A percentile compares a stretch with the other conserved stretches of the same genome.
phyloP scores from a whole-genome alignment of 495 filamentous ascomycete species.

The Aspergillus sparsus region DNA sequence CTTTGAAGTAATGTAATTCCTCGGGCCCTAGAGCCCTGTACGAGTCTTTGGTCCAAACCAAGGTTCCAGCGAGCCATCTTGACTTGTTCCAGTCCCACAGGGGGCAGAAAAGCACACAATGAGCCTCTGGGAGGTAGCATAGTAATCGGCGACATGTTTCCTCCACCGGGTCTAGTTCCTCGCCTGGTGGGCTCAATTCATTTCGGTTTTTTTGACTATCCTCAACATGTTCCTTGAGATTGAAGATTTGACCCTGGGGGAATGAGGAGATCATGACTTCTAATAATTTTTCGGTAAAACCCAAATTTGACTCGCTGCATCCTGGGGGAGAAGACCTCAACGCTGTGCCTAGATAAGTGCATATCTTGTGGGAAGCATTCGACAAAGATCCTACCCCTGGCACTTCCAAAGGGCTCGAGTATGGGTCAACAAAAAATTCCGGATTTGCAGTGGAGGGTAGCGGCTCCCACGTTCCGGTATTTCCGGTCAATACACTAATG shows the following conservation, averaged over 20 bases:
- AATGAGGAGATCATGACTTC: conserved; percentile 11
- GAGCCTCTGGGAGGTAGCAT: conserved; percentile 47
- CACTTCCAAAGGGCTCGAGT: conserved; percentile 24
- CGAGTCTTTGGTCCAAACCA: conserved; percentile 57
- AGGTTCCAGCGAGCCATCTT: conserved; percentile 61
- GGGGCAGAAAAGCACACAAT: conserved; percentile 57
- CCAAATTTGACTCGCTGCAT: too few relatives aligned
- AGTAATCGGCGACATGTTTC: conserved; percentile 8
- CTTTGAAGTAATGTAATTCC: conserved; percentile 57
- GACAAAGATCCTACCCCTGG: conserved; percentile 29
- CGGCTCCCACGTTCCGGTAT: conserved; percentile 30
- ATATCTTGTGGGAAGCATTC: conserved; percentile 16
- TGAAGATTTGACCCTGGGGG: conserved; percentile 20
- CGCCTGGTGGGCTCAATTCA: background rate
- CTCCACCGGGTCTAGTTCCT: background rate
- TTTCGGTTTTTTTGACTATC: background rate
- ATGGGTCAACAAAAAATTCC: conserved; percentile 21
- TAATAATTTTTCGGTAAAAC: conserved; percentile 13
- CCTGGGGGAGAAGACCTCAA: too few relatives aligned
- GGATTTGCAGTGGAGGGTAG: conserved; percentile 24
- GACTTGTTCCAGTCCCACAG: conserved; percentile 62
- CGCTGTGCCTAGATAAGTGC: conserved; percentile 8
- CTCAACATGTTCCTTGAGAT: conserved; percentile 11
- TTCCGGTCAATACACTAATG: conserved; percentile 15
- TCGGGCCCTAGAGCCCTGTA: conserved; percentile 45